Conservation (phyloP, 495 filamentous ascomycete species). For the Penicillium salamii region DNA sequence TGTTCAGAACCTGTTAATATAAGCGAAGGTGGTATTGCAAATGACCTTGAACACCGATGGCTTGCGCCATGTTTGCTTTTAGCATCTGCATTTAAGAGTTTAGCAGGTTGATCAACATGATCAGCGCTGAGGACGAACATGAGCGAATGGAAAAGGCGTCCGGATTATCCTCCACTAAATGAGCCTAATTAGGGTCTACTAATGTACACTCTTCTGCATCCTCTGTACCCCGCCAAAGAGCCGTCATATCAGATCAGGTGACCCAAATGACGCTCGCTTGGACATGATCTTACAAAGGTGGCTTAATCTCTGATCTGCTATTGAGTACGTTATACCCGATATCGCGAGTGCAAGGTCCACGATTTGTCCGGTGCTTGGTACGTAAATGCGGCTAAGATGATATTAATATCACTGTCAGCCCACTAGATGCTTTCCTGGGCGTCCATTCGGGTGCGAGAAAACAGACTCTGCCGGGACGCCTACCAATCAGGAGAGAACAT, state of each 20-base stretch:
- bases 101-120: slow-evolving; percentile 19
- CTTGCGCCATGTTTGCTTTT: slow-evolving; percentile 18
- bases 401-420: slow-evolving; percentile 8
- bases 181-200: slow-evolving; percentile 14
- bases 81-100: slow-evolving; percentile 3
- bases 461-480: slow-evolving; percentile 7
- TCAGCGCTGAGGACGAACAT: slow-evolving; percentile 17
- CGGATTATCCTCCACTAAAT: neutral
- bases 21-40: neutral
- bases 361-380: neutral
- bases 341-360: slow-evolving; percentile 2
- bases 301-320: neutral
- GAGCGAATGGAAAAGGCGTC: slow-evolving; percentile 9
- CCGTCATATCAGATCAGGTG: slow-evolving; percentile 3
- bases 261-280: neutral
- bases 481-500: slow-evolving; percentile 7
- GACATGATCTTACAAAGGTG: neutral
- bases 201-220: slow-evolving; percentile 4
- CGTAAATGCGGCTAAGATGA: slow-evolving; percentile 9
- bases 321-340: slow-evolving; percentile 8
- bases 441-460: slow-evolving; percentile 16
- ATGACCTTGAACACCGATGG: neutral
- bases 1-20: neutral
- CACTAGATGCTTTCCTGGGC: slow-evolving; percentile 23
- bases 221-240: slow-evolving; percentile 1